Percentiles rank a stretch among this genome's conserved stretches.
phyloP scores from a whole-genome alignment of 768 basidiomycete genomes.

The Leccinum imitatum region DNA sequence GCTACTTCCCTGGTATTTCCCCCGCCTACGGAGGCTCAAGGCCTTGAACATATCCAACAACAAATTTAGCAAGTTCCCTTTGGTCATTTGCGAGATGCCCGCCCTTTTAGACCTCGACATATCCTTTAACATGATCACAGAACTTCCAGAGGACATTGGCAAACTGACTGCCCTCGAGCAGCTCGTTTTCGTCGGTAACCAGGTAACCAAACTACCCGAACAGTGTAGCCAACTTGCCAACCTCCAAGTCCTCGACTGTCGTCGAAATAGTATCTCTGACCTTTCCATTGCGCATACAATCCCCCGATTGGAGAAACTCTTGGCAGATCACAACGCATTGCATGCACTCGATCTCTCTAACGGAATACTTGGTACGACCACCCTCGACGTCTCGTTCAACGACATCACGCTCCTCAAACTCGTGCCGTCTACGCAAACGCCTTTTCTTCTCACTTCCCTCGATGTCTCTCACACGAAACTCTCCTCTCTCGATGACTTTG shows the following conservation, averaged over 20 bases:
- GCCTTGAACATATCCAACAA: constrained; percentile 95
- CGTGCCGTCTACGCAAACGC: constrained; percentile 43
- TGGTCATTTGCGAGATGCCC: constrained; percentile 69
- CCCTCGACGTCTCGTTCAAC: constrained; percentile 79
- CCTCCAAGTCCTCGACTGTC: too few species aligned
- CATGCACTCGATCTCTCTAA: constrained; percentile 78
- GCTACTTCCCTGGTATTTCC: constrained; percentile 82
- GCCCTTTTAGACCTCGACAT: constrained; percentile 39
- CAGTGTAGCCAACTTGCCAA: too few species aligned
- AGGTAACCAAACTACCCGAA: too few species aligned
- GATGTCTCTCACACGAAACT: constrained; percentile 89
- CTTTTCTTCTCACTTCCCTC: constrained; percentile 67
- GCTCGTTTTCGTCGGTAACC: too few species aligned
- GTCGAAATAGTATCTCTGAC: too few species aligned
- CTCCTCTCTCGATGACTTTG: constrained; percentile 73
- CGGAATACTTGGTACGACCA: constrained; percentile 57
- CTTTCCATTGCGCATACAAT: constrained; percentile 55
- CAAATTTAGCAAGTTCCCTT: constrained; percentile 77
- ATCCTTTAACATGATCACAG: too few species aligned
- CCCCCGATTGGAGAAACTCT: constrained; percentile 63
- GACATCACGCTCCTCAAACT: constrained; percentile 81
- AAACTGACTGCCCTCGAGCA: too few species aligned
- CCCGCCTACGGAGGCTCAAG: constrained; percentile 64
- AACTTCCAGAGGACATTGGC: too few species aligned
- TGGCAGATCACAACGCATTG: constrained; percentile 81